Conservation (phyloP, 192 early-diverging fungal species). For the Linderina pennispora region DNA sequence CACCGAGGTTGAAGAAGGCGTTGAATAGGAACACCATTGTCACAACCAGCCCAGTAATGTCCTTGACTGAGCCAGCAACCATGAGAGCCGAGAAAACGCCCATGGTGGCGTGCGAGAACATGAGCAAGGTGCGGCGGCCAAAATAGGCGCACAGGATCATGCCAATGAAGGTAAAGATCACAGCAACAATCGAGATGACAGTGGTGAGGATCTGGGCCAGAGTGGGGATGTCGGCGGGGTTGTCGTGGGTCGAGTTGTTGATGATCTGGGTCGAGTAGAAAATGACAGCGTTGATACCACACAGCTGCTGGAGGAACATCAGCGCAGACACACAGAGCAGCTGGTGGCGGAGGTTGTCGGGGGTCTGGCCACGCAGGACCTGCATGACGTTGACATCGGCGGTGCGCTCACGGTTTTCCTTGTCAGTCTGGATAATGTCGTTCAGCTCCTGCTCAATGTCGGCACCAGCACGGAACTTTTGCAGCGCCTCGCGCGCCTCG, state of each 20-base stretch:
- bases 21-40: slow-evolving; percentile 70
- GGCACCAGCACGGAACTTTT: slow-evolving; percentile 48
- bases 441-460: slow-evolving; percentile 57
- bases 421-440: slow-evolving; percentile 51
- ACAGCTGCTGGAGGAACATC: slow-evolving; percentile 76
- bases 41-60: slow-evolving; percentile 52
- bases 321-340: slow-evolving; percentile 58
- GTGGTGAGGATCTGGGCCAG: slow-evolving; percentile 43
- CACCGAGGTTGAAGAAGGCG: slow-evolving; percentile 70
- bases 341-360: slow-evolving; percentile 52
- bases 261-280: slow-evolving; percentile 88
- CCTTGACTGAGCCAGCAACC: slow-evolving; percentile 55
- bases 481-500: slow-evolving; percentile 51
- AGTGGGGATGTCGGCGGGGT: slow-evolving; percentile 46
- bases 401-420: slow-evolving; percentile 33
- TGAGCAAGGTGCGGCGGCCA: slow-evolving; percentile 65
- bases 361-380: slow-evolving; percentile 50
- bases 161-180: slow-evolving; percentile 38
- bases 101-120: slow-evolving; percentile 62
- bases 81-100: slow-evolving; percentile 55
- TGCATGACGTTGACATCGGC: slow-evolving; percentile 44
- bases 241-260: slow-evolving; percentile 42
- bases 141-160: slow-evolving; percentile 60
- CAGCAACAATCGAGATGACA: slow-evolving; percentile 43
- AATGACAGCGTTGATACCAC: slow-evolving; percentile 80